Percentiles rank a stretch among this genome's conserved stretches.
Conservation (phyloP, 2,329 filamentous ascomycete genomes). For the Magnaporthiopsis rhizophila region DNA sequence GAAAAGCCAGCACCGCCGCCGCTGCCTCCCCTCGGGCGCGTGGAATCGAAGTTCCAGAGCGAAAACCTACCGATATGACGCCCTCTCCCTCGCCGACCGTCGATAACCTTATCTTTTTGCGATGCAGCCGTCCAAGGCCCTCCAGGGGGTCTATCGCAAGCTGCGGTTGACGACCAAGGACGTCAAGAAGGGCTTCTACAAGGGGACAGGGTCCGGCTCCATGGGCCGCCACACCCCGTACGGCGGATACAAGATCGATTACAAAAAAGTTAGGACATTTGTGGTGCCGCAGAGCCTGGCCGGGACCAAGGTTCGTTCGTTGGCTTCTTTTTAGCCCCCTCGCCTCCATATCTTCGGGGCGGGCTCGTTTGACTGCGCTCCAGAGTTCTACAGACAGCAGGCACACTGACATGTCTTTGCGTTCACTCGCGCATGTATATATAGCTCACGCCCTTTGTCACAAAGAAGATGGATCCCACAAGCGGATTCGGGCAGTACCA, state of each 20-base stretch:
- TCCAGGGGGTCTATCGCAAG: conserved; percentile 64
- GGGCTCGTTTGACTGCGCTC: background rate
- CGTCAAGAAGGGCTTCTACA: conserved; percentile 91
- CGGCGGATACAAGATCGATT: conserved; percentile 80
- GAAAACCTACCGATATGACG: background rate
- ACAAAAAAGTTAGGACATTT: conserved; percentile 82
- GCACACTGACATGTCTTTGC: background rate
- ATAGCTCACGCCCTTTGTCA: conserved; percentile 75
- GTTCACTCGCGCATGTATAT: background rate
- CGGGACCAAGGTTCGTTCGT: conserved; percentile 56
- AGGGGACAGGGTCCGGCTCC: conserved; percentile 81
- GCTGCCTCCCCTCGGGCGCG: background rate
- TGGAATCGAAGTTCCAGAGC: background rate
- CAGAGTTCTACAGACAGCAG: background rate
- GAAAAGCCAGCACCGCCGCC: background rate
- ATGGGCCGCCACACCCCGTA: conserved; percentile 80
- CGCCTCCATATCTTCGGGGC: background rate
- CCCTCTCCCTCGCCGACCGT: background rate
- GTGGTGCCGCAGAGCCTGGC: conserved; percentile 64
- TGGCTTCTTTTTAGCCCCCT: background rate
- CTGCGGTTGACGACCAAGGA: conserved; percentile 85
- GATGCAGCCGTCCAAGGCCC: conserved; percentile 61
- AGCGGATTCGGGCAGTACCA: conserved; percentile 32
- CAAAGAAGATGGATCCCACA: conserved; percentile 44
- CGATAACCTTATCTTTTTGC: conserved; percentile 15